Conservation (phyloP, 2,329 filamentous ascomycete species). For the Fusarium sp. region DNA sequence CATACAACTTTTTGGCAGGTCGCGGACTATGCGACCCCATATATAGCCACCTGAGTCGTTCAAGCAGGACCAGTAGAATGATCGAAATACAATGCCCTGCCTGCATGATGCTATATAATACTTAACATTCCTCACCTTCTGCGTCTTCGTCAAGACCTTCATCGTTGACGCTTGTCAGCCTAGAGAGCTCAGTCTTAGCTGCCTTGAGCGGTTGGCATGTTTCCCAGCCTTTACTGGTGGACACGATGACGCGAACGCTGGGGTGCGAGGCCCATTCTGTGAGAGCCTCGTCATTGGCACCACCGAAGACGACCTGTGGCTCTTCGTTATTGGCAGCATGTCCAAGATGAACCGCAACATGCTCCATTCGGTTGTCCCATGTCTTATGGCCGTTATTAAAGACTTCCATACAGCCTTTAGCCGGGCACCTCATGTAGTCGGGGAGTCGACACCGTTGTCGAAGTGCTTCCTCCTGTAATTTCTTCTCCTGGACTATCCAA, state of each 20-base stretch:
- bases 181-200: constrained; percentile 21
- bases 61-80: neutral
- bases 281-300: constrained; percentile 52
- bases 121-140: constrained; percentile 44
- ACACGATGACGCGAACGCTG: constrained; percentile 53
- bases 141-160: constrained; percentile 41
- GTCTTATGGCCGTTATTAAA: constrained; percentile 71
- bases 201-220: constrained; percentile 48
- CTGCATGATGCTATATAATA: neutral
- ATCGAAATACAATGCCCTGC: neutral
- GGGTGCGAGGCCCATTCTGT: constrained; percentile 53
- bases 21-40: neutral
- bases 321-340: constrained; percentile 46
- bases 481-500: constrained; percentile 66
- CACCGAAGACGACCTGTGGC: constrained; percentile 52
- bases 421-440: constrained; percentile 68
- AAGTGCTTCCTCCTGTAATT: constrained; percentile 69
- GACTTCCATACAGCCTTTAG: constrained; percentile 64
- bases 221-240: constrained; percentile 46
- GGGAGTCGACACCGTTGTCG: constrained; percentile 72
- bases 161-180: constrained; percentile 1
- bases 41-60: neutral
- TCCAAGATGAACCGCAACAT: constrained; percentile 84
- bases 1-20: neutral
- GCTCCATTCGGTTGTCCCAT: constrained; percentile 90